phyloP scores from a whole-genome alignment of 2,329 filamentous ascomycete species.

The Madurella mycetomatis region DNA sequence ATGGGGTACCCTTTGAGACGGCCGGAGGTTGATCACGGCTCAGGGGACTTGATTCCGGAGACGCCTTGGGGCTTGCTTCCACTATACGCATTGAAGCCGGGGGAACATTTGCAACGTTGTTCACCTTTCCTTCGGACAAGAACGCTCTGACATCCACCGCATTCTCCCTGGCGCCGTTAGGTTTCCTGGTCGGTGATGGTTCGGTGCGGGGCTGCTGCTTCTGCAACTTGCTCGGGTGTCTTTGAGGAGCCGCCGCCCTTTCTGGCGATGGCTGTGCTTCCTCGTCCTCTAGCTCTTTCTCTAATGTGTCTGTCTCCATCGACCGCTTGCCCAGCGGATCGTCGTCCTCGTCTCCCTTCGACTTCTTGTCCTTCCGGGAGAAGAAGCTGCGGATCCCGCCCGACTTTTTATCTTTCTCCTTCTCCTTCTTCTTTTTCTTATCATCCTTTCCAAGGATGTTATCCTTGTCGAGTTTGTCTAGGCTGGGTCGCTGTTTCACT shows the following conservation, averaged over 20 bases:
- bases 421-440: slow-evolving; percentile 68
- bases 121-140: slow-evolving; percentile 41
- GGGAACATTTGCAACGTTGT: slow-evolving; percentile 53
- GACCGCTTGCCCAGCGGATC: slow-evolving; percentile 59
- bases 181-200: slow-evolving; percentile 43
- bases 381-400: slow-evolving; percentile 57
- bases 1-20: slow-evolving; percentile 36
- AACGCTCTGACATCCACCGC: slow-evolving; percentile 41
- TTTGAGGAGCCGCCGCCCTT: slow-evolving; percentile 43
- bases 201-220: slow-evolving; percentile 57
- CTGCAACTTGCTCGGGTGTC: slow-evolving; percentile 64
- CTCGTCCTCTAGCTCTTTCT: slow-evolving; percentile 40
- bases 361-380: slow-evolving; percentile 59
- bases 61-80: slow-evolving; percentile 34
- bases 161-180: slow-evolving; percentile 28
- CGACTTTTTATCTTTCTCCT: slow-evolving; percentile 65
- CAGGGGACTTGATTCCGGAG: slow-evolving; percentile 23
- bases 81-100: slow-evolving; percentile 56
- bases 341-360: slow-evolving; percentile 52
- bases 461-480: slow-evolving; percentile 70
- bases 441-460: slow-evolving; percentile 56
- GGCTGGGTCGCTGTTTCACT: slow-evolving; percentile 57
- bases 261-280: slow-evolving; percentile 47
- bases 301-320: slow-evolving; percentile 44
- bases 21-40: slow-evolving; percentile 40